Evolutionary conservation across 345 rosid genomes (phyloP).

Genomic region (Hibiscus tridactylites): DNA sequence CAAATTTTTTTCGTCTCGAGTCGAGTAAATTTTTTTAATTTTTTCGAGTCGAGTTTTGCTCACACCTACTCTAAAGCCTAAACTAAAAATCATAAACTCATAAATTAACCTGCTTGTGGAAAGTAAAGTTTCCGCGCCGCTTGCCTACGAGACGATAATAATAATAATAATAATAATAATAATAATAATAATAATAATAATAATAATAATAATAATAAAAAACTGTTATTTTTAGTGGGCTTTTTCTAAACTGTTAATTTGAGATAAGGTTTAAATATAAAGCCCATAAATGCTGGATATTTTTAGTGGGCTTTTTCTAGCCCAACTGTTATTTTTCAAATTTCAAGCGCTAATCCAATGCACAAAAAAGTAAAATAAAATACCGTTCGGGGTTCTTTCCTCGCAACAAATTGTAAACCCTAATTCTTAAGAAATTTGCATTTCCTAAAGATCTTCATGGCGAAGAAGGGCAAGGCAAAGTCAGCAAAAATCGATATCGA

Average conservation of each 20-base stretch:
- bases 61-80: too few relatives aligned
- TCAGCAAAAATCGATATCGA: neutral
- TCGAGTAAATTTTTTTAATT: too few relatives aligned
- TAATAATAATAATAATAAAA: too few relatives aligned
- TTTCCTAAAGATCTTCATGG: conserved; percentile 11
- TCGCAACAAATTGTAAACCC: neutral
- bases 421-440: neutral
- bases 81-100: too few relatives aligned
- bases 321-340: neutral
- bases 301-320: neutral
- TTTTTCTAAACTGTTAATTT: neutral
- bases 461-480: neutral
- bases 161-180: too few relatives aligned
- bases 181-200: too few relatives aligned
- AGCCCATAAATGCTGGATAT: neutral
- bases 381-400: neutral
- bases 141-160: too few relatives aligned
- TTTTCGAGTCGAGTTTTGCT: too few relatives aligned
- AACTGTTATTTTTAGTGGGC: too few relatives aligned
- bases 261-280: neutral
- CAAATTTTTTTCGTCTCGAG: too few relatives aligned
- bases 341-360: neutral
- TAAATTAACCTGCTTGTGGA: too few relatives aligned
- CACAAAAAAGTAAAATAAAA: neutral
- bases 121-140: too few relatives aligned